Base-by-base conservation (phyloP, 768 basidiomycete species). In the Auriscalpium microsporum region DNA sequence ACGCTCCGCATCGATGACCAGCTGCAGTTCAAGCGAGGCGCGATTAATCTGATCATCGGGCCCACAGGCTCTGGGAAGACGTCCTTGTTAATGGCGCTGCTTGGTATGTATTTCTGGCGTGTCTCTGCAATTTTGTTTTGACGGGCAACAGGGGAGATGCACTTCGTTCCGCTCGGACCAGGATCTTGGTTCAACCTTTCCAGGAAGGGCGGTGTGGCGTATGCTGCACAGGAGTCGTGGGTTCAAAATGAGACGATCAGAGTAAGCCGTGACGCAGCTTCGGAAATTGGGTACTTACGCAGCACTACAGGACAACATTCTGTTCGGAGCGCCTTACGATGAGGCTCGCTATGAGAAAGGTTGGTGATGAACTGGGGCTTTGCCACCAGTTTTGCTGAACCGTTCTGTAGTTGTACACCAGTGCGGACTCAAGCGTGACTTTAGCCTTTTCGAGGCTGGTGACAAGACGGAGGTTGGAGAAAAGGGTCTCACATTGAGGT, bases 181-280 rank as follows among this genome's bases (percentile, higher is more conserved):
- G 75, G 78, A 44, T 81, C 86, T 0, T 86, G 80, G 77, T 87
- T 77, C 67, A 81, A 80, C 58, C 77, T 92, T 7, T 89, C 90
- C 23, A 73, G 87, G 2, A 71, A 70, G 4, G 75, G 75, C 1
- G 88, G 90, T 6, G 77, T 94, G 40, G 83, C 88, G 2, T 91
- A 88, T 65, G 86, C 86, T 8, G 84, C 86, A 4, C 90, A 94
- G 66, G 88, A 91, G 64, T 82, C 86, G 5, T 94, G 89, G 89
- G 83, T 91, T 2, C 80, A 84, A 67, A 91, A 90, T 59, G 86
- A 86, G 56, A 89, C 86, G 0, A 87, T 90, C 52, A 74, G 71
- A 65, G 84, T 82, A 50, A 48, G 71, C 53, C 21, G 21, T 21
- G 51, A 70, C 69, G 71, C 68, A n/a, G 69, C 21, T 21, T 21